Percentiles rank a stretch among this genome's conserved stretches.
These are phyloP conservation scores for Kandelia obovata DNA, from an alignment of 345 rosid species.

Conservation along the genomic window DNA sequence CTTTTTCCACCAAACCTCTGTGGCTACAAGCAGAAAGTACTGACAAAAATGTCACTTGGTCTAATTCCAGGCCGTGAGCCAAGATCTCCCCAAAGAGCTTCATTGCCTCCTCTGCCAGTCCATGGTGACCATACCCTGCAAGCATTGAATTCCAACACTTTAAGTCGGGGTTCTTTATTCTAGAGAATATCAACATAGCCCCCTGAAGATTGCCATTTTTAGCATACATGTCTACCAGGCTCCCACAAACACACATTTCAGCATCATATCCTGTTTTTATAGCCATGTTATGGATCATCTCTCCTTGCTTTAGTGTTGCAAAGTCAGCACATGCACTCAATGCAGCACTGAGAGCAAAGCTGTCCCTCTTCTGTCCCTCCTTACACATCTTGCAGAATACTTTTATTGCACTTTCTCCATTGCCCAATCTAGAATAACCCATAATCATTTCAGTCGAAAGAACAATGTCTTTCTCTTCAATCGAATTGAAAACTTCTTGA, in stretches of 20 bases:
- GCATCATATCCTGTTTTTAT: slow-evolving; percentile 48
- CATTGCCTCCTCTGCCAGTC: slow-evolving; percentile 60
- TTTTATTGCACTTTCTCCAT: slow-evolving; percentile 49
- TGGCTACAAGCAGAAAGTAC: slow-evolving; percentile 76
- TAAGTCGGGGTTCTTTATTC: slow-evolving; percentile 53
- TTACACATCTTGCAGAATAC: slow-evolving; percentile 49
- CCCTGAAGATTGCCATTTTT: slow-evolving; percentile 57
- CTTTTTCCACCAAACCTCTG: slow-evolving; percentile 18
- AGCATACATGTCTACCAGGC: slow-evolving; percentile 78
- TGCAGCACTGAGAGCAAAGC: slow-evolving; percentile 54
- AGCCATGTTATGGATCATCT: slow-evolving; percentile 59
- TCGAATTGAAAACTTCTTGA: slow-evolving; percentile 37
- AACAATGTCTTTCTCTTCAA: slow-evolving; percentile 57
- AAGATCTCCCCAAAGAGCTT: slow-evolving; percentile 43
- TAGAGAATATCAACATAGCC: slow-evolving; percentile 51
- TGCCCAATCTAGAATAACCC: slow-evolving; percentile 65
- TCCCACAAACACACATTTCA: slow-evolving; percentile 62
- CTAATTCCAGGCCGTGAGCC: slow-evolving; percentile 42
- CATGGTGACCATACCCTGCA: slow-evolving; percentile 69
- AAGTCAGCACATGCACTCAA: slow-evolving; percentile 76
- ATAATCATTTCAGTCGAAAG: slow-evolving; percentile 92
- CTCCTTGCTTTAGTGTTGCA: slow-evolving; percentile 65
- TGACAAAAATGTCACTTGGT: slow-evolving; percentile 71
- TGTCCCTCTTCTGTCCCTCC: slow-evolving; percentile 49
- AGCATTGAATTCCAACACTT: slow-evolving; percentile 91